phyloP scores from a whole-genome alignment of 1,284 basidiomycete species.

The Papiliotrema flavescens region DNA sequence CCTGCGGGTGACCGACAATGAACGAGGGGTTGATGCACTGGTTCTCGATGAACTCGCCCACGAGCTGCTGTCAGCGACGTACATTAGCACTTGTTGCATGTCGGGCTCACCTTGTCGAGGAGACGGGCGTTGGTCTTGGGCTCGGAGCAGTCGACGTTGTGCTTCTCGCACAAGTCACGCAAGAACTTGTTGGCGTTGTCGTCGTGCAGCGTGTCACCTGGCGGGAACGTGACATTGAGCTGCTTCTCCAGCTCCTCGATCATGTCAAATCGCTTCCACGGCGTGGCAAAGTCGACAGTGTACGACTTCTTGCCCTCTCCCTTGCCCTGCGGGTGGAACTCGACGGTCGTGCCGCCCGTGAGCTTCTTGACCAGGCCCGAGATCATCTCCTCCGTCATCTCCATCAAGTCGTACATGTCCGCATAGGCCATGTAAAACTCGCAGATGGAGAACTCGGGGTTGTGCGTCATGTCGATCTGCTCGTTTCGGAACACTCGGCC shows the following conservation, averaged over 20 bases:
- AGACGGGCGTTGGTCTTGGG: slow-evolving; percentile 93
- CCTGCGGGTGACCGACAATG: slow-evolving; percentile 97
- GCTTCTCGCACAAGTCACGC: slow-evolving; percentile 77
- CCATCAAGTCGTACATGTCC: slow-evolving; percentile 99
- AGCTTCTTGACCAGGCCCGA: slow-evolving; percentile 89
- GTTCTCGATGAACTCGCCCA: slow-evolving; percentile 95
- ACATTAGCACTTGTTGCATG: background rate
- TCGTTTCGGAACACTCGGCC: slow-evolving; percentile 98
- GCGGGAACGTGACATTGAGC: slow-evolving; percentile 86
- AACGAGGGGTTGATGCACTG: slow-evolving; percentile 96
- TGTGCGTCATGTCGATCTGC: slow-evolving; percentile 97
- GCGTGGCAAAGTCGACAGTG: slow-evolving; percentile 82
- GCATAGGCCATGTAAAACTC: slow-evolving; percentile 99
- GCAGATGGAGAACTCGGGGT: slow-evolving; percentile 97
- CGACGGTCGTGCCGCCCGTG: slow-evolving; percentile 73
- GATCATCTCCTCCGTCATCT: slow-evolving; percentile 87
- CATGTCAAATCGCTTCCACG: slow-evolving; percentile 99
- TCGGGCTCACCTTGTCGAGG: slow-evolving; percentile 75
- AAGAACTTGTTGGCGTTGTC: slow-evolving; percentile 87
- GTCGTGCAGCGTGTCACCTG: slow-evolving; percentile 85
- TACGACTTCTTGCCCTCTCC: slow-evolving; percentile 62
- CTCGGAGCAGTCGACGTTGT: slow-evolving; percentile 96
- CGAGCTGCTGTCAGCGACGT: slow-evolving; percentile 58
- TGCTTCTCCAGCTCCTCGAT: slow-evolving; percentile 94
- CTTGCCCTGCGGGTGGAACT: slow-evolving; percentile 91